Evolutionary conservation across 345 rosid species (phyloP).

Genomic region (Moricandia arvensis): DNA sequence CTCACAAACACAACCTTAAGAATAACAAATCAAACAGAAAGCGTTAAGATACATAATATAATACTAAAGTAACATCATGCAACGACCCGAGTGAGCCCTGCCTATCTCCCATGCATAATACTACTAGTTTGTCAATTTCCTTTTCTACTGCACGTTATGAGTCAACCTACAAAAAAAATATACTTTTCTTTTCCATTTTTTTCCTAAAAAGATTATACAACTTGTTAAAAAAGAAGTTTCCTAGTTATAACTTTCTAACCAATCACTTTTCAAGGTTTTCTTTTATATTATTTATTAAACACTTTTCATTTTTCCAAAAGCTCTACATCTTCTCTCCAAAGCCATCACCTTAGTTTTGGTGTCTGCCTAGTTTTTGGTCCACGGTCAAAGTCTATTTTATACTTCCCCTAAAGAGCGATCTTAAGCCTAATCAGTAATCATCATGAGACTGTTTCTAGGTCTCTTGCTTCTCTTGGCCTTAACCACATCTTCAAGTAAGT

Average conservation of each 20-base stretch:
- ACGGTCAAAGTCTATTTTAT: conserved; percentile 21
- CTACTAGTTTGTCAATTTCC: conserved; percentile 12
- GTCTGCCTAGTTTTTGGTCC: background rate
- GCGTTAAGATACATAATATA: background rate
- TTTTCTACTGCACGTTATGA: conserved; percentile 11
- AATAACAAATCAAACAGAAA: background rate
- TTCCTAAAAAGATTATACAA: background rate
- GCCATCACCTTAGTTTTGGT: conserved; percentile 29
- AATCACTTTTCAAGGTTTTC: conserved; percentile 3
- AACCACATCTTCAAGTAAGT: conserved; percentile 67
- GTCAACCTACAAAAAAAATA: background rate
- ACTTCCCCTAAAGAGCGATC: conserved; percentile 18
- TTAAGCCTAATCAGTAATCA: conserved; percentile 24
- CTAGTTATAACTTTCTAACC: conserved; percentile 20
- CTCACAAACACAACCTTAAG: background rate
- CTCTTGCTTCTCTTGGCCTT: conserved; percentile 60
- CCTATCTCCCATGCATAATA: conserved; percentile 3
- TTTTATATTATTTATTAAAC: background rate
- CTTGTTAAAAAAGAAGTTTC: background rate
- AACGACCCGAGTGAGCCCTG: conserved; percentile 10
- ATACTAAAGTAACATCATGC: background rate
- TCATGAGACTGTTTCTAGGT: conserved; percentile 59
- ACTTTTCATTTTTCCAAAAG: conserved; percentile 17
- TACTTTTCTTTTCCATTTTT: background rate
- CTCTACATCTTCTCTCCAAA: conserved; percentile 7